phyloP scores from a whole-genome alignment of 2,329 filamentous ascomycete genomes.

The Magnaporthiopsis incrustans region DNA sequence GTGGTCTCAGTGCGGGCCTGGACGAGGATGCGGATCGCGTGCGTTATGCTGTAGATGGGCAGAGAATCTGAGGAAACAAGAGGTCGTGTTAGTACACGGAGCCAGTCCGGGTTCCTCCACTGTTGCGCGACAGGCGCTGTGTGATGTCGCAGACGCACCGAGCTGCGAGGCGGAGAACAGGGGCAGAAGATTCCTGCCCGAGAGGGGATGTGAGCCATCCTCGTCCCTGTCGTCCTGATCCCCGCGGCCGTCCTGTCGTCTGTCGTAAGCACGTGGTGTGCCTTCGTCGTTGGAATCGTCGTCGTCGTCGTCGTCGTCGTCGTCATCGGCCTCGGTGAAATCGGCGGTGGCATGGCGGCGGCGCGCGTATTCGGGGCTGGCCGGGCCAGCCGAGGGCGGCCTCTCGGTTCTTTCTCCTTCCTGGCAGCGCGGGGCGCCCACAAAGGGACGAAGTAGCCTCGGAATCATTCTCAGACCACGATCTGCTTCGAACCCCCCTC shows the following conservation, averaged over 20 bases:
- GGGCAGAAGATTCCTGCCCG: conserved; percentile 45
- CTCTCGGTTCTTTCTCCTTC: conserved; percentile 12
- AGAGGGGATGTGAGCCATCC: conserved; percentile 19
- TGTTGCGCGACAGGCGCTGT: not conserved
- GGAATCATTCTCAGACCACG: conserved; percentile 22
- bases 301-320: conserved; percentile 34
- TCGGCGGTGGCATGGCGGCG: conserved; percentile 52
- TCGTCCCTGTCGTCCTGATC: conserved; percentile 25
- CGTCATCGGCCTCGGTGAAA: conserved; percentile 51
- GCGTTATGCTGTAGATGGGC: conserved; percentile 84
- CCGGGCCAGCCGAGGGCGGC: conserved; percentile 16
- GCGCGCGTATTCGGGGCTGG: conserved; percentile 25
- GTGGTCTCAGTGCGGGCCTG: conserved; percentile 84
- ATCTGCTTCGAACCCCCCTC: conserved; percentile 7
- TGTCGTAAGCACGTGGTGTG: conserved; percentile 9
- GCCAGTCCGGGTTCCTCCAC: not conserved
- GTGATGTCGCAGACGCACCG: conserved; percentile 37
- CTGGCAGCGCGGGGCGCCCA: conserved; percentile 17
- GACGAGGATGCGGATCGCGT: conserved; percentile 79
- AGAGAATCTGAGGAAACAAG: conserved; percentile 55
- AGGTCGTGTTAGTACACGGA: conserved; percentile 14
- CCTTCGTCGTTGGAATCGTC: conserved; percentile 29
- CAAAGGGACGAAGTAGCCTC: conserved; percentile 23
- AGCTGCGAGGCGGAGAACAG: conserved; percentile 75
- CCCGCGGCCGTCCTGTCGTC: conserved; percentile 19